Evolutionary conservation across 2,329 filamentous ascomycete species (phyloP).

Genomic region (Cladosporium sp.): DNA sequence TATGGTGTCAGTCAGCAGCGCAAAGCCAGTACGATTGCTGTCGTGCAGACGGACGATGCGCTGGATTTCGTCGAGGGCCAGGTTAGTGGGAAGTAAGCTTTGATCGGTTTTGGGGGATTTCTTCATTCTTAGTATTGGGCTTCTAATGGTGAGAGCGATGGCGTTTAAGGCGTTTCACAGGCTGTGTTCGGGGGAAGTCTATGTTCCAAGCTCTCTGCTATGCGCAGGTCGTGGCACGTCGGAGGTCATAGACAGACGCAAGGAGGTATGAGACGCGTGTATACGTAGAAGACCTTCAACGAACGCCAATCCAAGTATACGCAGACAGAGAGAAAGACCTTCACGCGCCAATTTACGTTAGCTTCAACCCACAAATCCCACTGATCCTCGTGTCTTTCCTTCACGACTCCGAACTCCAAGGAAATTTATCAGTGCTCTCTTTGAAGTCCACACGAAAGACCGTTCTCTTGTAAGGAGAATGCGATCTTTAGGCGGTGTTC

Average conservation of each 20-base stretch:
- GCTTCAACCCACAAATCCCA: no score
- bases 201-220: no score
- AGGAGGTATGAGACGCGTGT: no score
- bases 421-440: constrained; percentile 19
- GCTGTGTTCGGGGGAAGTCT: neutral
- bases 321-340: no score
- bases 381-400: no score
- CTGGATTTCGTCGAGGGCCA: constrained; percentile 93
- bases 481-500: constrained; percentile 3
- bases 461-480: no score
- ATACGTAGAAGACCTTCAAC: no score
- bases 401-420: no score
- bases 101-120: neutral
- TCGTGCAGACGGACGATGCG: constrained; percentile 80
- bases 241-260: no score
- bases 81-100: constrained; percentile 36
- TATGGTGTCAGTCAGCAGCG: constrained; percentile 90
- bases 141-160: neutral
- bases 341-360: no score
- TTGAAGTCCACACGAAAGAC: constrained; percentile 16
- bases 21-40: constrained; percentile 92
- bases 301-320: no score
- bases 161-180: neutral
- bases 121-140: neutral
- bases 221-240: no score